These are phyloP conservation scores for Vicia faba DNA, from an alignment of 306 rosid species.

Conservation along the genomic window DNA sequence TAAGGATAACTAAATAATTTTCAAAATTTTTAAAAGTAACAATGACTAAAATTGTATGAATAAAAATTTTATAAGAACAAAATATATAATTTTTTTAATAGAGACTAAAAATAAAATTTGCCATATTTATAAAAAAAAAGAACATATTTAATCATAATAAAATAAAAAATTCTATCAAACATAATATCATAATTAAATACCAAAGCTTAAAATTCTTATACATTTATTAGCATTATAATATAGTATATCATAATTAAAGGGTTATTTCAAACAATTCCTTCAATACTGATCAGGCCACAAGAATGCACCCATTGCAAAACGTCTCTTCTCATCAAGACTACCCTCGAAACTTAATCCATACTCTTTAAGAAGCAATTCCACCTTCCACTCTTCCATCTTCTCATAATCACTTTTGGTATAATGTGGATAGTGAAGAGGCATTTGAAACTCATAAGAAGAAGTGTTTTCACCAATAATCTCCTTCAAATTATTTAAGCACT, in stretches of 20 bases:
- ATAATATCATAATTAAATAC: background rate
- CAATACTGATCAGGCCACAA: slow-evolving; percentile 71
- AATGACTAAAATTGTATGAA: too few relatives aligned
- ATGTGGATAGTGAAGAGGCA: slow-evolving; percentile 86
- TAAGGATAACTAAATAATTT: too few relatives aligned
- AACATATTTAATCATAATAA: too few relatives aligned
- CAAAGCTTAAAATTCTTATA: background rate
- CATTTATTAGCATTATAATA: background rate
- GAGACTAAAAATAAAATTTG: too few relatives aligned
- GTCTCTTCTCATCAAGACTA: slow-evolving; percentile 57
- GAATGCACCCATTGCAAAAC: slow-evolving; percentile 69
- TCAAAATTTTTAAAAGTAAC: too few relatives aligned
- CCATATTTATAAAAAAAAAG: too few relatives aligned
- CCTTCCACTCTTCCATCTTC: slow-evolving; percentile 77
- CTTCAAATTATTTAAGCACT: slow-evolving; percentile 26
- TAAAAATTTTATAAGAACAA: too few relatives aligned
- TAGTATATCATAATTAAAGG: background rate
- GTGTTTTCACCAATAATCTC: slow-evolving; percentile 30
- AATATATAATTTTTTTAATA: too few relatives aligned
- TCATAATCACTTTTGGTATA: slow-evolving; percentile 63
- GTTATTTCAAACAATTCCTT: background rate
- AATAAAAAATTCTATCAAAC: too few relatives aligned
- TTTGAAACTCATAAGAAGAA: slow-evolving; percentile 54
- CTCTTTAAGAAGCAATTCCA: slow-evolving; percentile 66
- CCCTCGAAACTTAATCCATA: slow-evolving; percentile 62